Evolutionary conservation across 129 eudicot species (phyloP).

Genomic region (Artemisia argyi): DNA sequence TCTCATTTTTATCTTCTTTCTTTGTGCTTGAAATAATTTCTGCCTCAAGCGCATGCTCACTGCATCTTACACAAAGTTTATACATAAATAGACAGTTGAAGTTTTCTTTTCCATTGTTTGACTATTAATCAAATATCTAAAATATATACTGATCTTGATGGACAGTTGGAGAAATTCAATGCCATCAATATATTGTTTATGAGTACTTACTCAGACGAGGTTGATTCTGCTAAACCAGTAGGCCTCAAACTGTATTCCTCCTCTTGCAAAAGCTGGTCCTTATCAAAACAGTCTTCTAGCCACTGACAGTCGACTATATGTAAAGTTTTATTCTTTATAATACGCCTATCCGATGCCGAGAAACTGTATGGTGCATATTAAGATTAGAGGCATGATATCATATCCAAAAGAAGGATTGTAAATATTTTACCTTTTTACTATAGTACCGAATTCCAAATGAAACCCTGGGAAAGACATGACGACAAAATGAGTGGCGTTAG

Average conservation of each 20-base stretch:
- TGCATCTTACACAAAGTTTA: slow-evolving; percentile 18
- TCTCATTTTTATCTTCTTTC: slow-evolving; percentile 24
- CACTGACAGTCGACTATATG: slow-evolving; percentile 72
- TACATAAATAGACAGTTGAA: neutral
- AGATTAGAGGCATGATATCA: neutral
- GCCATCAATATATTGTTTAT: no score
- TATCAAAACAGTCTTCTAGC: slow-evolving; percentile 72
- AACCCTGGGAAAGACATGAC: slow-evolving; percentile 49
- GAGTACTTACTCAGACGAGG: slow-evolving; percentile 42
- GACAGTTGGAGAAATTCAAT: no score
- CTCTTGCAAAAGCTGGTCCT: slow-evolving; percentile 57
- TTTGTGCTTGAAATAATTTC: slow-evolving; percentile 27
- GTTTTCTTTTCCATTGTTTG: neutral
- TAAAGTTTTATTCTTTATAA: slow-evolving; percentile 43
- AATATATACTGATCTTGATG: neutral
- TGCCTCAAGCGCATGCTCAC: slow-evolving; percentile 24
- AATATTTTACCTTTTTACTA: slow-evolving; percentile 48
- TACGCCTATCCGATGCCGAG: slow-evolving; percentile 52
- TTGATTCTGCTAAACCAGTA: slow-evolving; percentile 37
- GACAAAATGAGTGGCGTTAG: slow-evolving; percentile 71
- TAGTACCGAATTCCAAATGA: slow-evolving; percentile 39
- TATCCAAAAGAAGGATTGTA: no score
- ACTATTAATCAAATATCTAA: neutral
- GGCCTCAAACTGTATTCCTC: slow-evolving; percentile 61
- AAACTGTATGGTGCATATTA: slow-evolving; percentile 46